Evolutionary conservation across 495 filamentous ascomycete species (phyloP).

Genomic region (Collariella sp.): DNA sequence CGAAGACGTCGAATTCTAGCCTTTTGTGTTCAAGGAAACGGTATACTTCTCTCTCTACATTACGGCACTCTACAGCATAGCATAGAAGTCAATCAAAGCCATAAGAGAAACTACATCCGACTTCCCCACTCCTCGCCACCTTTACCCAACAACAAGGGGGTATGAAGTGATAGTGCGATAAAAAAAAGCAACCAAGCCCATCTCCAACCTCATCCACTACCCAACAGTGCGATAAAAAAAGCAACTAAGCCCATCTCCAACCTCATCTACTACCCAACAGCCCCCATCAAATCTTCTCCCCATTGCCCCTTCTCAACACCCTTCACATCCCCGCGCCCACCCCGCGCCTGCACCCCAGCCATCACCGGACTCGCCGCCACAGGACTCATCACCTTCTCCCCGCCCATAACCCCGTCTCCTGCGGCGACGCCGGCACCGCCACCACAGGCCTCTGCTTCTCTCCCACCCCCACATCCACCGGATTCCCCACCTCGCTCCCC

Average conservation of each 20-base stretch:
- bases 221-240: neutral
- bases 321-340: neutral
- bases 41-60: too few relatives aligned
- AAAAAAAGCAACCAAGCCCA: neutral
- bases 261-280: neutral
- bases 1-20: too few relatives aligned
- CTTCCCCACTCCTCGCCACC: neutral
- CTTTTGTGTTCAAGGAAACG: too few relatives aligned
- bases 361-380: neutral
- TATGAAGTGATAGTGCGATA: neutral
- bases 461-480: neutral
- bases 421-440: constrained; percentile 18
- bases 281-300: neutral
- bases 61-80: too few relatives aligned
- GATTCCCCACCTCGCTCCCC: neutral
- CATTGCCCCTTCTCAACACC: neutral
- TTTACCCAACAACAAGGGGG: neutral
- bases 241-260: neutral
- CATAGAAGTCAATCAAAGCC: too few relatives aligned
- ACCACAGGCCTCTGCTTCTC: constrained; percentile 18
- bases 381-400: constrained; percentile 31
- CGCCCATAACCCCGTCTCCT: constrained; percentile 32
- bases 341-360: neutral
- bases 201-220: neutral
- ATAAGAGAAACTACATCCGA: too few relatives aligned